Conservation (phyloP, 176 grass and related monocot genomes). For the Pontederia crassipes region DNA sequence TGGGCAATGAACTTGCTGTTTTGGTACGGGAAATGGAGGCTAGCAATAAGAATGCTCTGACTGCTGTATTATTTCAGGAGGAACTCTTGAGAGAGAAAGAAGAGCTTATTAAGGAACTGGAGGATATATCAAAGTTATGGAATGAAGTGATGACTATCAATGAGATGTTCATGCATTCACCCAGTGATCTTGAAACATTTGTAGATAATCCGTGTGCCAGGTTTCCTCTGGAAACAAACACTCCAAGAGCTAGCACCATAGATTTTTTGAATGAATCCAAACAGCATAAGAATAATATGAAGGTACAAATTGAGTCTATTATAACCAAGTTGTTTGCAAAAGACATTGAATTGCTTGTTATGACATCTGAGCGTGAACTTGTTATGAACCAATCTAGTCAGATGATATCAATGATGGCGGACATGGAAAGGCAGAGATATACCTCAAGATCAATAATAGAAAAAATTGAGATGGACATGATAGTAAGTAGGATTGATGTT, state of each 20-base stretch:
- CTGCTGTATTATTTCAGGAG: slow-evolving; percentile 23
- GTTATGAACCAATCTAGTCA: slow-evolving; percentile 17
- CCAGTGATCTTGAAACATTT: slow-evolving; percentile 28
- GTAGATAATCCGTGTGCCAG: neutral
- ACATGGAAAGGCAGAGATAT: slow-evolving; percentile 30
- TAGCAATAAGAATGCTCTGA: slow-evolving; percentile 43
- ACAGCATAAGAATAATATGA: slow-evolving; percentile 22
- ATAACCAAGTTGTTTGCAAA: slow-evolving; percentile 30
- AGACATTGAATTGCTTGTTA: slow-evolving; percentile 47
- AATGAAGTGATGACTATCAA: slow-evolving; percentile 27
- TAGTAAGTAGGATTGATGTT: slow-evolving; percentile 47
- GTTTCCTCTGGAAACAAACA: slow-evolving; percentile 19
- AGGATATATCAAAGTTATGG: slow-evolving; percentile 1
- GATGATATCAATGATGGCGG: slow-evolving; percentile 4
- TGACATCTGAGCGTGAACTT: slow-evolving; percentile 35
- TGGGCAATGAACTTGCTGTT: slow-evolving; percentile 49
- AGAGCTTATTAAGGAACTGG: slow-evolving; percentile 35
- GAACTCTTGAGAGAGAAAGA: slow-evolving; percentile 42
- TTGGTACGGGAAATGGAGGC: slow-evolving; percentile 64
- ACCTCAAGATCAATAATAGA: slow-evolving; percentile 35
- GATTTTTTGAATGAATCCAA: slow-evolving; percentile 30
- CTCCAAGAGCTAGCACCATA: slow-evolving; percentile 13
- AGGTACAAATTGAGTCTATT: slow-evolving; percentile 34
- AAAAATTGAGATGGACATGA: slow-evolving; percentile 36
- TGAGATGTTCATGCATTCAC: slow-evolving; percentile 33